These are phyloP conservation scores for Neofusicoccum ribis DNA, from an alignment of 2,329 filamentous ascomycete genomes.

Conservation along the genomic window DNA sequence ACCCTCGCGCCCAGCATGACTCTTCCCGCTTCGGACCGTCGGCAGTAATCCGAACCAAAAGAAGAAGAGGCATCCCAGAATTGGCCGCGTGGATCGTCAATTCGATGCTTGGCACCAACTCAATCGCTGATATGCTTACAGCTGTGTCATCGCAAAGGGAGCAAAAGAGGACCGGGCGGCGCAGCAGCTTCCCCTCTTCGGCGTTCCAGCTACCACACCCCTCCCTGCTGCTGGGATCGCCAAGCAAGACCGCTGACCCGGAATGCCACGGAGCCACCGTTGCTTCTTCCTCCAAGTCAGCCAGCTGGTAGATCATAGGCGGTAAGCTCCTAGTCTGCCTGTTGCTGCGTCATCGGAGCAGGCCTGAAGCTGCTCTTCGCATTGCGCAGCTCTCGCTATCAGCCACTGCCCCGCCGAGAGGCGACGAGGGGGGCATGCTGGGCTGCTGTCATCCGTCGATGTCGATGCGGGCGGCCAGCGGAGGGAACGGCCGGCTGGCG, in stretches of 20 bases:
- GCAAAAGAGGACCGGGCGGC: background rate
- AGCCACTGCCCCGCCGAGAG: background rate
- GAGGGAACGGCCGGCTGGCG: background rate
- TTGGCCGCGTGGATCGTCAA: background rate
- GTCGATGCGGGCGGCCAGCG: background rate
- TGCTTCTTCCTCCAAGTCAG: background rate
- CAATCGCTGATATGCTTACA: background rate
- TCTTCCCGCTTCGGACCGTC: background rate
- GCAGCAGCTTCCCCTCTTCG: background rate
- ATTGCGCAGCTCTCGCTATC: background rate
- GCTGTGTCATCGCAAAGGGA: background rate
- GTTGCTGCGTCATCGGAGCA: too few relatives aligned
- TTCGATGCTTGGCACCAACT: constrained; percentile 1
- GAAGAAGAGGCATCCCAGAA: constrained; percentile 4
- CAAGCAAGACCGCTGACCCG: background rate
- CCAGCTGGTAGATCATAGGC: constrained; percentile 1
- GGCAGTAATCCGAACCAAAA: background rate
- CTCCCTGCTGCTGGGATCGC: background rate
- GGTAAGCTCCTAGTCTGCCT: background rate
- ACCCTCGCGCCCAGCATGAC: constrained; percentile 1
- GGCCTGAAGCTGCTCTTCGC: too few relatives aligned
- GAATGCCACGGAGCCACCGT: background rate
- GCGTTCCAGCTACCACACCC: background rate
- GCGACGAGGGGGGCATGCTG: background rate
- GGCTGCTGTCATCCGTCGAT: background rate